A percentile compares a stretch with the other conserved stretches of the same genome.
These are phyloP conservation scores for Pueraria montana DNA, from an alignment of 306 rosid genomes.

Conservation along the genomic window DNA sequence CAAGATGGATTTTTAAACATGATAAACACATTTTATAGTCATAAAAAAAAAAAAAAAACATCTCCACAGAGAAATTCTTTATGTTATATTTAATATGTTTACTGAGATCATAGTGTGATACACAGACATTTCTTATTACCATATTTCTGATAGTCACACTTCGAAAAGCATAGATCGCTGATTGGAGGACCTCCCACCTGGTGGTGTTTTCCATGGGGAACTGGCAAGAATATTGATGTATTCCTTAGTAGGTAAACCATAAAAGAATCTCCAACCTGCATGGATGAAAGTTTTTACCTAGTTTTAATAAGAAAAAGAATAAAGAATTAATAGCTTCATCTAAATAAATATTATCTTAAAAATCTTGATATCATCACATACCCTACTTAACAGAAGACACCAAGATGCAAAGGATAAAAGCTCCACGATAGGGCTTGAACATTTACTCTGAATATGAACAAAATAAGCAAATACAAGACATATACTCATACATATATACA, in stretches of 20 bases:
- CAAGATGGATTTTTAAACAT: too few relatives aligned
- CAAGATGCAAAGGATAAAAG: slow-evolving; percentile 72
- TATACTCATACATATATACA: background rate
- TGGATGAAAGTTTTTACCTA: slow-evolving; percentile 27
- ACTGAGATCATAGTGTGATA: background rate
- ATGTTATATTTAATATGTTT: too few relatives aligned
- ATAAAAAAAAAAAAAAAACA: too few relatives aligned
- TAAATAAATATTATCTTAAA: background rate
- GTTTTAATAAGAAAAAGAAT: background rate
- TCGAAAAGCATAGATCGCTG: slow-evolving; percentile 51
- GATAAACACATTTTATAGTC: background rate
- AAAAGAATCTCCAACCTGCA: slow-evolving; percentile 63
- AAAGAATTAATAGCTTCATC: background rate
- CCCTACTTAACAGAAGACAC: slow-evolving; percentile 79
- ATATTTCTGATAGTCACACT: slow-evolving; percentile 44
- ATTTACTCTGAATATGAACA: slow-evolving; percentile 56
- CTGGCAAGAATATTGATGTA: too few relatives aligned
- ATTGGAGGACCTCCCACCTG: slow-evolving; percentile 80
- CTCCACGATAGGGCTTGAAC: slow-evolving; percentile 62
- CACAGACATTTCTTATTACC: slow-evolving; percentile 53
- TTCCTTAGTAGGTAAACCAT: slow-evolving; percentile 46
- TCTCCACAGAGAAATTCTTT: too few relatives aligned
- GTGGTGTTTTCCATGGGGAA: slow-evolving; percentile 58
- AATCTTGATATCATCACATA: slow-evolving; percentile 50
- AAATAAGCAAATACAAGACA: background rate